Base-by-base conservation (phyloP, 768 basidiomycete genomes). In the Lentinula guzmanii region DNA sequence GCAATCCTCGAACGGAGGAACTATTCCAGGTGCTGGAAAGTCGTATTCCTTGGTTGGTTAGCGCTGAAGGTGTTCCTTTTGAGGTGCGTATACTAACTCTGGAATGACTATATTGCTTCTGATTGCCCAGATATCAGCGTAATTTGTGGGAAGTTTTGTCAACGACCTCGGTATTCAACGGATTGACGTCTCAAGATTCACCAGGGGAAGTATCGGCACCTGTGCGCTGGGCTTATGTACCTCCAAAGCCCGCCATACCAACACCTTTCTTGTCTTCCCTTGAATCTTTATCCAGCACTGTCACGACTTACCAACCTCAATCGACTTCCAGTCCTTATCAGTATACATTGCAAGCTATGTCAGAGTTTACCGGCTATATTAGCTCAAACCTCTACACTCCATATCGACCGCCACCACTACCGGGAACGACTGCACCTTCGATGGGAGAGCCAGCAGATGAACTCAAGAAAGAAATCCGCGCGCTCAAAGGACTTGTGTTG, bases 351-450 rank as follows among this genome's bases (percentile, higher is more conserved):
- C 82, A 91, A 68, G 70, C 82, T 0, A 77, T 91, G 42, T 80
- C 86, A 1, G 86, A 90, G 66, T 81, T 93, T 63, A 92, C 90
- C 0, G 90, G 91, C 5, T 91, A 90, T 70, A 82, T 93, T 67
- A 86, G 87, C 61, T 80, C 87, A 8, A 87, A 91, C 65, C 82
- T 88, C 2, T 92, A 91, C 67, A 68, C 78, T 34, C 77, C 82
- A 11, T 82, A 76, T 66, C 76, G 75, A 46, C 66, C 74, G 2
- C 65, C 74, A 18, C 24, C 68, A 3, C 64, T 75, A 28, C 62
- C 66, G 24, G 72, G 64, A n/a, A 64, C 28, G 7, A 6, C 64
- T 34, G 65, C 66, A 33, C 66, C 65, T 16, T 60, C 62, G 9
- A 58, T 73, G 35, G 70, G 67, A 42, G 75, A 80, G 2, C 77